Conservation (phyloP, 805 yeast genomes). For the Ogataea kodamae region DNA sequence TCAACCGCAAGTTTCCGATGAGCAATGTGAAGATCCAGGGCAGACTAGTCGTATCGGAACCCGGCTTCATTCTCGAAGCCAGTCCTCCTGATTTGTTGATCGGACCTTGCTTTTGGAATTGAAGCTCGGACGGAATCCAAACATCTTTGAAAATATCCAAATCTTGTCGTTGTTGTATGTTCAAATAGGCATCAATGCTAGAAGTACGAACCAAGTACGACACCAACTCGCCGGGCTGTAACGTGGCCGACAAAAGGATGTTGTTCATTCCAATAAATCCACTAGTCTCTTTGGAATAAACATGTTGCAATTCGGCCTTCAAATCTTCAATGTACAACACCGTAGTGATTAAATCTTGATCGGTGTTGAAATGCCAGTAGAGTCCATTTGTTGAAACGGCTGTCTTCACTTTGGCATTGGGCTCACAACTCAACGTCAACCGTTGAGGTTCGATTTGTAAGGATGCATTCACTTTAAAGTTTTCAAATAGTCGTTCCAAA, state of each 20-base stretch:
- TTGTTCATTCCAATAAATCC: slow-evolving; percentile 56
- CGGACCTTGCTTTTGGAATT: slow-evolving; percentile 20
- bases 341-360: slow-evolving; percentile 38
- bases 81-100: slow-evolving; percentile 30
- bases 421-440: slow-evolving; percentile 82
- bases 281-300: slow-evolving; percentile 85
- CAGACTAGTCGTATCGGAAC: slow-evolving; percentile 57
- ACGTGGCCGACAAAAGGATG: slow-evolving; percentile 45
- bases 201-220: slow-evolving; percentile 49
- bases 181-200: slow-evolving; percentile 59
- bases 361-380: slow-evolving; percentile 54
- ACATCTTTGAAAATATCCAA: slow-evolving; percentile 76
- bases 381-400: slow-evolving; percentile 70
- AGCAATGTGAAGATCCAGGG: slow-evolving; percentile 71
- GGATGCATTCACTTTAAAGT: slow-evolving; percentile 59
- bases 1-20: slow-evolving; percentile 48
- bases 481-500: slow-evolving; percentile 45
- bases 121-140: slow-evolving; percentile 59
- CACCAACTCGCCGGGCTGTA: slow-evolving; percentile 38
- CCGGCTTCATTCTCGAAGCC: slow-evolving; percentile 50
- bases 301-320: slow-evolving; percentile 77
- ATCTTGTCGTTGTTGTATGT: slow-evolving; percentile 84
- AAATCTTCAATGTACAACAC: slow-evolving; percentile 51
- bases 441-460: slow-evolving; percentile 69
- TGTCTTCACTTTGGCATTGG: slow-evolving; percentile 89